These are phyloP conservation scores for thale cress (Arabidopsis thaliana) DNA, from an alignment of 345 rosid genomes.

Conservation along the genomic window TAIR10.1 NC_003075.7:15015001-15015500, in stretches of 20 bases:
- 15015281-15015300: constrained; percentile 15
- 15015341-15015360: neutral
- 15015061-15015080: constrained; percentile 1
- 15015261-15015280: constrained; percentile 5
- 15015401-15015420: constrained; percentile 13
- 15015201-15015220: neutral
- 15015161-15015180: constrained; percentile 33
- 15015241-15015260: constrained; percentile 31
- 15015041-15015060: constrained; percentile 11
- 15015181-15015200: neutral
- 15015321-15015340: neutral
- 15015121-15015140: constrained; percentile 12
- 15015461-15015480: constrained; percentile 1
- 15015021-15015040: too few relatives aligned
- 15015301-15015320: constrained; percentile 16
- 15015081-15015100: constrained; percentile 3
- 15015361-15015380: constrained; percentile 10
- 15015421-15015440: constrained; percentile 29
- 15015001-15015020: neutral
- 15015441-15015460: constrained; percentile 16
- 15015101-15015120: constrained; percentile 13
- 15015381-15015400: constrained; percentile 25
- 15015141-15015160: constrained; percentile 8
- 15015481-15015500: neutral
- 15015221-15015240: constrained; percentile 3